These are phyloP conservation scores for Lumnitzera racemosa DNA, from an alignment of 345 rosid species.

Conservation along the genomic window DNA sequence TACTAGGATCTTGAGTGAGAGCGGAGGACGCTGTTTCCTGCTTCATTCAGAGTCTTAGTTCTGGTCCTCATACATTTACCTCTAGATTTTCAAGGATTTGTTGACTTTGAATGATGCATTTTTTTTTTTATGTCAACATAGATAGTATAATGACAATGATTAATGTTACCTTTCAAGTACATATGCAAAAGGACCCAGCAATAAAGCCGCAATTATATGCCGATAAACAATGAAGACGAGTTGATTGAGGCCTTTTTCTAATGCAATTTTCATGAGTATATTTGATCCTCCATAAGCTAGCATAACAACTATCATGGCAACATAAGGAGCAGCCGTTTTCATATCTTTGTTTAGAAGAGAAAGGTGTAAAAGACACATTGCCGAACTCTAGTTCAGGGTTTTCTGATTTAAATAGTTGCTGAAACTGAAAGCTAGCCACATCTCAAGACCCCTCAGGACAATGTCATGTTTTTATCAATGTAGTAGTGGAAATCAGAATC, in stretches of 20 bases:
- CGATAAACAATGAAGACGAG: slow-evolving; percentile 35
- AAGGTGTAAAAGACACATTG: not conserved
- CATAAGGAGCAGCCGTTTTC: slow-evolving; percentile 13
- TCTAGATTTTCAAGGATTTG: not conserved
- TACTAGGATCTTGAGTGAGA: slow-evolving; percentile 17
- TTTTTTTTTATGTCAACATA: not conserved
- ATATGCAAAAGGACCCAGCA: slow-evolving; percentile 34
- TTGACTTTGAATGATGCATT: not conserved
- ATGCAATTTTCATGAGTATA: slow-evolving; percentile 34
- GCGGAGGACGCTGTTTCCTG: slow-evolving; percentile 31
- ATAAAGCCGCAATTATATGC: slow-evolving; percentile 23
- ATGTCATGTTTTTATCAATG: not conserved
- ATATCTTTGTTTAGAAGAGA: slow-evolving; percentile 2
- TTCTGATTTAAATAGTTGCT: not conserved
- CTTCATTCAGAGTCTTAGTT: not conserved
- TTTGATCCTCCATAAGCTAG: slow-evolving; percentile 32
- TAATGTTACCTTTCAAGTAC: slow-evolving; percentile 29
- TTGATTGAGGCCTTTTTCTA: slow-evolving; percentile 26
- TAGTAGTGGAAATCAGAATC: not conserved
- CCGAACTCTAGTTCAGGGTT: not conserved
- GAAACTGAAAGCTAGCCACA: not conserved
- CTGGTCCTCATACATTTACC: too few species aligned
- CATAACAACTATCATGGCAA: slow-evolving; percentile 28
- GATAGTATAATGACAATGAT: not conserved
- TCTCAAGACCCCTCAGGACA: not conserved